Base-by-base conservation (phyloP, 2,329 filamentous ascomycete species). In the Mycosphaerella arachidis region DNA sequence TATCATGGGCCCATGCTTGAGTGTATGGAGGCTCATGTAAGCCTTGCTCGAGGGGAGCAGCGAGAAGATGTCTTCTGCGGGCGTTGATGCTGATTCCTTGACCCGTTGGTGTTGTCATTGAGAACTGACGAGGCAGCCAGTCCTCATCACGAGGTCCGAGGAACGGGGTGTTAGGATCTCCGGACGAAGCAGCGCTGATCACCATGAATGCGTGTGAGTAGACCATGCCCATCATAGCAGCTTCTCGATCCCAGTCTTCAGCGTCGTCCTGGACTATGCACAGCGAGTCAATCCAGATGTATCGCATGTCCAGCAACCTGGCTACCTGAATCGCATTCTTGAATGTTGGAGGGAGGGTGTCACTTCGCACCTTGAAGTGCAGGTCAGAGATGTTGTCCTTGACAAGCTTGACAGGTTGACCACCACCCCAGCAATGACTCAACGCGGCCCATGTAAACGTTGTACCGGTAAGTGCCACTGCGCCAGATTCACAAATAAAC, bases 161-260 rank as follows among this genome's bases (percentile, higher is more conserved):
- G 46, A 57, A 57, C 16, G 18, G 46, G 18, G 18, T 45, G n/a
- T 8, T 16, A 10, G 46, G 31, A 31, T 57, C 43, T 13, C 6
- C 13, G 18, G 55, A 50, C 27, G 30, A 51, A 24, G 30, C 56
- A 8, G 10, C 50, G 20, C 50, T 53, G 20, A 43, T 43, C 2
- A 43, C 40, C 5, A n/a, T 5, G 13, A n/a, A 43, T n/a, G 40
- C 40, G 16, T n/a, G 13, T 3, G 13, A n/a, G 40, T n/a, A 43
- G 40, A 43, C 16, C 13, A 31, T 12, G 16, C 18, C 27, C 58
- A 60, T 60, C 31, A 27, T 45, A n/a, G 40, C 48, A 24, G 53
- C 54, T n/a, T 60, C 58, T 8, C 13, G 29, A 6, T 45, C 18
- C 60, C 60, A 67, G 56, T 67, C 63, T 52, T 56, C 59, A 5